phyloP scores from a whole-genome alignment of 148 eudicot species.

The Amaranthus palmeri region DNA sequence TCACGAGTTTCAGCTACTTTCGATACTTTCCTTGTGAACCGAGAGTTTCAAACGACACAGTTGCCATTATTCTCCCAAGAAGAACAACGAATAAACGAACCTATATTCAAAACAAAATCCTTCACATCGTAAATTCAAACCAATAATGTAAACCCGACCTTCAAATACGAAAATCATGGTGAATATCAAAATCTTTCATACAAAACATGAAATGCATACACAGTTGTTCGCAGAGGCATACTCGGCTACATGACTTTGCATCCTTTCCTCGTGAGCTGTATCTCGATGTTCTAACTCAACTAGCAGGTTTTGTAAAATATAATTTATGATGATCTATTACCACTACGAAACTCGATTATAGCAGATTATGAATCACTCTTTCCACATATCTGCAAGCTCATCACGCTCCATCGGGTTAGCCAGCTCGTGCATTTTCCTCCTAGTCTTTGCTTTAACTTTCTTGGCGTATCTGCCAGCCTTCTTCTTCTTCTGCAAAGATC shows the following conservation, averaged over 20 bases:
- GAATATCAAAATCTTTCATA: not conserved
- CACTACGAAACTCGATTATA: not conserved
- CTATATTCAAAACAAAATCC: not conserved
- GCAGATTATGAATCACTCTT: constrained; percentile 40
- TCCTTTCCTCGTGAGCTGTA: not conserved
- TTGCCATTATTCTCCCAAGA: not conserved
- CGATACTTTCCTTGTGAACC: not conserved
- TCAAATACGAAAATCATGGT: too few relatives aligned
- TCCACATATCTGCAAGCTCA: constrained; percentile 96
- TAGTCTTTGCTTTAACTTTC: constrained; percentile 87
- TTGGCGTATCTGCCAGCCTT: constrained; percentile 86
- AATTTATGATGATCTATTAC: not conserved
- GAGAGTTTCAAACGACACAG: not conserved
- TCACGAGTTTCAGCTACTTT: not conserved
- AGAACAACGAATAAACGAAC: not conserved
- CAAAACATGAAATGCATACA: not conserved
- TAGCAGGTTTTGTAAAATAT: not conserved
- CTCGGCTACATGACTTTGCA: not conserved
- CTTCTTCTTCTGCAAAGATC: constrained; percentile 74
- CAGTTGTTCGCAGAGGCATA: not conserved
- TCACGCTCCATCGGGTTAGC: constrained; percentile 75
- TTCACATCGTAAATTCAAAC: too few relatives aligned
- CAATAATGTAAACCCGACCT: too few relatives aligned
- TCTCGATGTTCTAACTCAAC: not conserved
- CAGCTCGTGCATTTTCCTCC: constrained; percentile 79